These are phyloP conservation scores for Linanthus parryae DNA, from an alignment of 148 eudicot genomes.

Conservation along the genomic window DNA sequence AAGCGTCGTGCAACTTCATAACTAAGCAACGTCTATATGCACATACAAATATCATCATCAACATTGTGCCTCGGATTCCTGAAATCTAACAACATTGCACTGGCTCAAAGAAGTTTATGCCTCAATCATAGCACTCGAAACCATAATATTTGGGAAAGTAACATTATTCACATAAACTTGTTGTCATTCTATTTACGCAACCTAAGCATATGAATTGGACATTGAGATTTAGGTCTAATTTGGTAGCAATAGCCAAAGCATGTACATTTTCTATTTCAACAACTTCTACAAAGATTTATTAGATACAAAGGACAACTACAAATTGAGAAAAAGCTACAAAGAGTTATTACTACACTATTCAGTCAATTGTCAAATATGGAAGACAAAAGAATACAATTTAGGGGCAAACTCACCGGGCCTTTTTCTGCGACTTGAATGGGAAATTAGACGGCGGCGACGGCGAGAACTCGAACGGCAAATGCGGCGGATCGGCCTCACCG, in stretches of 20 bases:
- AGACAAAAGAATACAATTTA: neutral
- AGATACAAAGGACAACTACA: slow-evolving; percentile 22
- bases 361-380: neutral
- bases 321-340: too few species aligned
- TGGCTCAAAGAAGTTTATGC: slow-evolving; percentile 17
- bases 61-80: slow-evolving; percentile 61
- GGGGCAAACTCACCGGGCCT: slow-evolving; percentile 57
- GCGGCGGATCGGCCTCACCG: slow-evolving; percentile 73
- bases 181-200: too few species aligned
- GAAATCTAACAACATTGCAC: slow-evolving; percentile 35
- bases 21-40: slow-evolving; percentile 20
- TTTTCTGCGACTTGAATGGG: slow-evolving; percentile 76
- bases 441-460: slow-evolving; percentile 89
- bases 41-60: slow-evolving; percentile 19
- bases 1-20: slow-evolving; percentile 37
- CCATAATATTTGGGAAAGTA: too few species aligned
- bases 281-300: slow-evolving; percentile 26
- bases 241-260: too few species aligned
- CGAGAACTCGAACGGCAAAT: slow-evolving; percentile 89
- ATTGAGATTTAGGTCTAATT: too few species aligned
- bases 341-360: too few species aligned
- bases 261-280: too few species aligned
- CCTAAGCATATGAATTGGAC: too few species aligned
- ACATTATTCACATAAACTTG: too few species aligned
- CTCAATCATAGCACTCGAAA: slow-evolving; percentile 35